Evolutionary conservation across 2,329 filamentous ascomycete genomes (phyloP).

Genomic region (Colletotrichum liaoningense): DNA sequence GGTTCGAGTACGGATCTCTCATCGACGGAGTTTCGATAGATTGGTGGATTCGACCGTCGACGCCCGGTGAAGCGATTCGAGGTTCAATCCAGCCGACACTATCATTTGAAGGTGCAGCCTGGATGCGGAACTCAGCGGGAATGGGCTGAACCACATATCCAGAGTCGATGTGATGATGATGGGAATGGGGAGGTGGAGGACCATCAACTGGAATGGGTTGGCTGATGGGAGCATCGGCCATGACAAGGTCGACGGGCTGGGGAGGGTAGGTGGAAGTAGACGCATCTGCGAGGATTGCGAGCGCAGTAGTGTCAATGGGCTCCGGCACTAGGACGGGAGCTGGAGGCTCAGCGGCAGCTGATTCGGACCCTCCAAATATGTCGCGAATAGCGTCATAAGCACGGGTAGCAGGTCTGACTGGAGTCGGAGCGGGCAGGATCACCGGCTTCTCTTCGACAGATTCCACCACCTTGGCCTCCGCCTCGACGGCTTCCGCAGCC

Average conservation of each 20-base stretch:
- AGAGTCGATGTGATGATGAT: constrained; percentile 21
- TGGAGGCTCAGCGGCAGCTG: constrained; percentile 36
- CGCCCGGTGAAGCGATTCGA: constrained; percentile 24
- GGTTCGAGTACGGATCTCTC: constrained; percentile 11
- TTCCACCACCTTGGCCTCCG: constrained; percentile 7
- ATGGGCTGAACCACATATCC: constrained; percentile 18
- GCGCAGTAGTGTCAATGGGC: constrained; percentile 17
- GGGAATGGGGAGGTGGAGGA: neutral
- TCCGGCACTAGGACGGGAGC: constrained; percentile 14
- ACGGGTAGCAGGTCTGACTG: constrained; percentile 30
- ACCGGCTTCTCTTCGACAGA: constrained; percentile 24
- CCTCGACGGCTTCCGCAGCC: constrained; percentile 24
- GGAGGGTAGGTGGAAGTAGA: neutral
- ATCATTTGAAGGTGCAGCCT: constrained; percentile 11
- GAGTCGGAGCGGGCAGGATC: constrained; percentile 23
- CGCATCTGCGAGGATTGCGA: constrained; percentile 29
- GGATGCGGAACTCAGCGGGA: constrained; percentile 12
- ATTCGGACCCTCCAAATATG: constrained; percentile 47
- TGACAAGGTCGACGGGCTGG: constrained; percentile 17
- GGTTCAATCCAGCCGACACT: constrained; percentile 21
- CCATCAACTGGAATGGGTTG: constrained; percentile 10
- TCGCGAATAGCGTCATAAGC: constrained; percentile 50
- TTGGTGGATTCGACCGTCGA: constrained; percentile 13
- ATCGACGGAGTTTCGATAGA: constrained; percentile 19
- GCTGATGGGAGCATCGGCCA: constrained; percentile 11